Evolutionary conservation across 495 filamentous ascomycete genomes (phyloP), one percentile per base, ranked within the genome.

Genomic region (Podospora fimiseda): DNA sequence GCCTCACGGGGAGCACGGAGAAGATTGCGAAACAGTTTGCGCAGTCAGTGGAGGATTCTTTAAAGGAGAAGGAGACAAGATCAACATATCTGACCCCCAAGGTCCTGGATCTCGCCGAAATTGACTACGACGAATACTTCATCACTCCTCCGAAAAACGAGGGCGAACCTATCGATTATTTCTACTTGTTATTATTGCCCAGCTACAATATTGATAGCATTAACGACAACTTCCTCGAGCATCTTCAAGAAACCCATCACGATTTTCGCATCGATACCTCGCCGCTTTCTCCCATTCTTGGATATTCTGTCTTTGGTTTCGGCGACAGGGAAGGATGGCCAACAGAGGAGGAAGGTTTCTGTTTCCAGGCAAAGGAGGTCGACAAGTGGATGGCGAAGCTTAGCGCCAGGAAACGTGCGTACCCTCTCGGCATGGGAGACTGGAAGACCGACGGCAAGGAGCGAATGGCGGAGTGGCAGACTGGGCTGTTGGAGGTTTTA

Each of bases 351-450:
- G 88, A 94, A 57, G 92, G 91, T 0, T 97, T 88, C 67, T 96
- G 92, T 63, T 87, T 85, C 24, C 90, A 97, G 62, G 92, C 91
- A 0, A 84, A 82, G 60, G 83, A 93, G 49, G 75, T 93, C 1
- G 92, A 97, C 60, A 91, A 84, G 62, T 97, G 92, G 93, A 86
- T 97, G 83, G 91, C 92, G 30, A 93, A 86, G 60, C 73, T 97
- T 50, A 95, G 89, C 0, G 86, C 82, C 2, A 77, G 82, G 55
- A 93, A 88, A 67, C 71, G 76, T 51, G 81, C 89, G 0, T 96
- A 84, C 59, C 93, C 92, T 2, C 69, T 97, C 2, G 92, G 92
- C 2, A 83, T 91, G 75, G 89, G 86, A 1, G 90, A 96, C 71
- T 80, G 87, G 42, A 95, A 90, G 68, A 78, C 74, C 16, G 84